Base-by-base conservation (phyloP, 495 filamentous ascomycete species). In the Endocarpon pusillum region DNA sequence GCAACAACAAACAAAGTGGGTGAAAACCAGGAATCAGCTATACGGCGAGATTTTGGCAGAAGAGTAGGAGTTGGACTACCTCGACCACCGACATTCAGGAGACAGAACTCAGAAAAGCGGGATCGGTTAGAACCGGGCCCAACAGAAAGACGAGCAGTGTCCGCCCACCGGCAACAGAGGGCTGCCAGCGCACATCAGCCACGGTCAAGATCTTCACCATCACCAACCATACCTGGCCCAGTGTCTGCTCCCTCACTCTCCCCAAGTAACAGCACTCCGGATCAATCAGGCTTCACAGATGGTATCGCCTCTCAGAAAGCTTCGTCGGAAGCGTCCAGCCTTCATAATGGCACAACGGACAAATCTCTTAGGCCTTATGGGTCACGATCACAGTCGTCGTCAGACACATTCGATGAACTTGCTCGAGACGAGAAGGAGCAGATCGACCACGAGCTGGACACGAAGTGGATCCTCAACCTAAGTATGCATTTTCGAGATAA, bases 401-500 rank as follows among this genome's bases (percentile, higher is more conserved):
- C n/a, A n/a, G n/a, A n/a, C n/a, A n/a, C n/a, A n/a, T n/a, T n/a
- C n/a, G n/a, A n/a, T n/a, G n/a, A n/a, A n/a, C n/a, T n/a, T 40
- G 28, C 43, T 39, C 48, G 51, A 40, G 52, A 52, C 34, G 47
- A 44, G 31, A 67, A 71, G 20, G 63, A 67, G 36, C 64, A 69
- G 40, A 61, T 93, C 37, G 74, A 72, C 36, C 70, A 77, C 40
- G 89, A 96, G 55, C 62, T 94, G 41, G 85, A 94, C 43, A 65
- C 66, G 37, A 75, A 72, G 51, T 97, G 89, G 89, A 94, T 96
- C 37, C 63, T 97, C 40, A 97, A 97, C 46, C 65, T 97, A 36
- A 94, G 85, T 57, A 96, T 97, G 89, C 84, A 93, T 58, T 96
- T 94, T 50, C 77, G 87, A 33, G 89, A 97, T 55, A 77, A 79